Base-by-base conservation (phyloP, 208 protist genomes). In the Trypanosoma avium region DNA sequence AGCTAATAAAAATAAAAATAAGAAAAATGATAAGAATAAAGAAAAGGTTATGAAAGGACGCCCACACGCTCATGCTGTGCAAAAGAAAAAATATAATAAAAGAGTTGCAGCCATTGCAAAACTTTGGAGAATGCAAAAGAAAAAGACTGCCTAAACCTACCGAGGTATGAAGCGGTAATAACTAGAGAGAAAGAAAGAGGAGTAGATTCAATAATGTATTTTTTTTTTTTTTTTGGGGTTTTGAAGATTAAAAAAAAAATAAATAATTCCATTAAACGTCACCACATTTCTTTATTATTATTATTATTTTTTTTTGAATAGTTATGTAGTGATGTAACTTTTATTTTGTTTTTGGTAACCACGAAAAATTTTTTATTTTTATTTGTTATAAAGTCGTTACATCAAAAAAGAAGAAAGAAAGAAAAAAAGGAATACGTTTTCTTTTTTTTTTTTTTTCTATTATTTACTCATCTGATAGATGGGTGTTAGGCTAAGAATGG, bases 11-110 rank as follows among this genome's bases (percentile, higher is more conserved):
- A 42, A 19, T 19, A 9, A 13, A 9, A n/a, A 7, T 13, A 5
- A 59, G 52, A 22, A 42, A 38, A 22, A 13, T 4, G 33, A 33
- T 22, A 0, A 30, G 19, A 30, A n/a, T 17, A 9, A 55, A 49
- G 26, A 55, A 38, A n/a, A 53, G 46, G 15, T 42, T 80, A 5
- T 81, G 66, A 43, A 69, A 65, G 48, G 62, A 21, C 54, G 15
- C 32, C 42, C 40, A 15, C 64, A 71, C 21, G 50, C 65, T 0
- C 70, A 92, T 48, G 58, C 78, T 33, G 56, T 68, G 12, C 83
- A 92, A 59, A 79, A 79, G 38, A 82, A 84, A 35, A 88, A 86
- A 61, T 95, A 95, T 70, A 95, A 95, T 71, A 92, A 92, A 33
- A 77, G 89, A 33, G 82, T 95, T 9, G 79, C 71, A 33, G 81